These are phyloP conservation scores for Myotisia sp. DNA, from an alignment of 2,329 filamentous ascomycete species.

Conservation along the genomic window DNA sequence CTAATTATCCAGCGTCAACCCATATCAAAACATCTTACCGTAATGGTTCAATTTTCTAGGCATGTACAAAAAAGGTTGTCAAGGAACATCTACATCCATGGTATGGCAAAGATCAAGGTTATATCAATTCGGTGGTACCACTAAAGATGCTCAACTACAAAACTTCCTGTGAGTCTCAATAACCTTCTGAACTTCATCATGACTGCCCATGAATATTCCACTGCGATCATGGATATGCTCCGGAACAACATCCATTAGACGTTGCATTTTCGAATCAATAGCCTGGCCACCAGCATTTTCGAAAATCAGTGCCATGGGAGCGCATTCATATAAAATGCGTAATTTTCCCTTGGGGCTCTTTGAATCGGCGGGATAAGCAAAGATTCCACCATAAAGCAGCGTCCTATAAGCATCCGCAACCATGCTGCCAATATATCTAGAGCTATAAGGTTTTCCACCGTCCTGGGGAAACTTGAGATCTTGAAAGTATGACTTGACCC, in stretches of 20 bases:
- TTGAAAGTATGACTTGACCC: constrained; percentile 76
- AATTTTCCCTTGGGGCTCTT: constrained; percentile 98
- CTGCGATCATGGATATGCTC: constrained; percentile 90
- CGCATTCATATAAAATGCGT: constrained; percentile 93
- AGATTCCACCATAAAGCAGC: constrained; percentile 86
- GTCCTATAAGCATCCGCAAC: constrained; percentile 96
- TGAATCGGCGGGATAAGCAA: constrained; percentile 93
- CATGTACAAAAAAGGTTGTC: too few species aligned
- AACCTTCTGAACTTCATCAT: constrained; percentile 90
- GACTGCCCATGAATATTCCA: constrained; percentile 91
- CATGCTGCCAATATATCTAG: constrained; percentile 95
- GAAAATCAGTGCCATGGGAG: constrained; percentile 97
- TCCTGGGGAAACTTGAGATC: constrained; percentile 64
- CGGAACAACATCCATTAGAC: constrained; percentile 79
- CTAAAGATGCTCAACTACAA: too few species aligned
- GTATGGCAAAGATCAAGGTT: too few species aligned
- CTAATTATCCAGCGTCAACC: too few species aligned
- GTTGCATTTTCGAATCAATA: constrained; percentile 75
- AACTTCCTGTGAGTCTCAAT: constrained; percentile 58
- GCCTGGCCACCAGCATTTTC: constrained; percentile 95
- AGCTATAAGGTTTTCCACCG: constrained; percentile 73
- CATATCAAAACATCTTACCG: too few species aligned
- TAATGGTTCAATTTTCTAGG: too few species aligned
- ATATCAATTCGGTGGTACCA: too few species aligned
- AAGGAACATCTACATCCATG: too few species aligned